These are phyloP conservation scores for Penicillium bialowiezense DNA, from an alignment of 495 filamentous ascomycete species.

Conservation along the genomic window DNA sequence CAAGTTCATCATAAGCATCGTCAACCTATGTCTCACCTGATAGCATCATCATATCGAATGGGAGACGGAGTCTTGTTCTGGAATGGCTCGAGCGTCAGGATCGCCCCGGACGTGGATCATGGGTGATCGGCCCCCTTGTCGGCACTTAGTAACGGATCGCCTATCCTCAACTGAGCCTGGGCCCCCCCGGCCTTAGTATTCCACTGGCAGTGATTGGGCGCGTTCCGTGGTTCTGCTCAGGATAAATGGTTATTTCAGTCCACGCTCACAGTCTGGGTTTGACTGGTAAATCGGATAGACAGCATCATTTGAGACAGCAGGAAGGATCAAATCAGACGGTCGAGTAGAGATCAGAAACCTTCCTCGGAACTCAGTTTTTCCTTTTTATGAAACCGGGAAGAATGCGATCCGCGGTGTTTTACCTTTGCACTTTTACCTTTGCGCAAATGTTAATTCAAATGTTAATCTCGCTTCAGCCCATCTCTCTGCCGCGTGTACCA, in stretches of 20 bases:
- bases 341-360: neutral
- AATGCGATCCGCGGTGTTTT: conserved; percentile 1
- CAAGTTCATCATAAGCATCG: too few relatives aligned
- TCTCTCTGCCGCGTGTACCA: too few relatives aligned
- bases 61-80: neutral
- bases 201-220: conserved; percentile 19
- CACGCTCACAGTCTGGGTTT: neutral
- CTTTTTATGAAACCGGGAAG: conserved; percentile 8
- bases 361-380: neutral
- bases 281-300: neutral
- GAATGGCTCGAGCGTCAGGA: conserved; percentile 20
- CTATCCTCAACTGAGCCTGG: conserved; percentile 6
- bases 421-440: neutral
- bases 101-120: conserved; percentile 18
- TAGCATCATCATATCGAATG: neutral
- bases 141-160: conserved; percentile 13
- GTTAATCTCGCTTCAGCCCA: neutral
- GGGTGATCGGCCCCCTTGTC: conserved; percentile 19
- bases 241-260: conserved; percentile 6
- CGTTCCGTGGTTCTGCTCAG: conserved; percentile 16
- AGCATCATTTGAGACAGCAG: conserved; percentile 1
- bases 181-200: conserved; percentile 15
- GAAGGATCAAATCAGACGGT: neutral
- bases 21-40: neutral
- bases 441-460: neutral